phyloP scores from a whole-genome alignment of 495 filamentous ascomycete genomes.

The Ramalina peruviana region DNA sequence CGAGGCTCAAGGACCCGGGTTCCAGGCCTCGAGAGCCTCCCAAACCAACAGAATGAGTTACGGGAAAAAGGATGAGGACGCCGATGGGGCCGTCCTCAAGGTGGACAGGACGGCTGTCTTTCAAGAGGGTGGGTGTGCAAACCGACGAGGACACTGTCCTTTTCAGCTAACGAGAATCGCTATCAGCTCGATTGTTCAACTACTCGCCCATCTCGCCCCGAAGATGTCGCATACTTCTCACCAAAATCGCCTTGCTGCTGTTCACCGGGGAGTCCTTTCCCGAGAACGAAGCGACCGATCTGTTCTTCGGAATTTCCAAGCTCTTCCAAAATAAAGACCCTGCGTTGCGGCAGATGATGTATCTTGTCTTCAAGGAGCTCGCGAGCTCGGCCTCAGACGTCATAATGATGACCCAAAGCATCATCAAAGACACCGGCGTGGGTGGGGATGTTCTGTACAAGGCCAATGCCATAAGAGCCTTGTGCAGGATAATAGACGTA shows the following conservation, averaged over 20 bases:
- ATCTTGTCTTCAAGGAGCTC: slow-evolving; percentile 93
- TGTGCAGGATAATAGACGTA: slow-evolving; percentile 97
- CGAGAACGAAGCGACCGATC: slow-evolving; percentile 88
- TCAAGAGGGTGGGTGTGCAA: slow-evolving; percentile 70
- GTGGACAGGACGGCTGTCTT: slow-evolving; percentile 97
- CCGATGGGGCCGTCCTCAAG: slow-evolving; percentile 80
- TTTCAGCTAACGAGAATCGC: slow-evolving; percentile 10
- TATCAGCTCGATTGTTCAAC: slow-evolving; percentile 88
- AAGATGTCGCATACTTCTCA: slow-evolving; percentile 87
- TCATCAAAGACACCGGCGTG: slow-evolving; percentile 98
- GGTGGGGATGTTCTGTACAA: slow-evolving; percentile 91
- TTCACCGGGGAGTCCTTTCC: slow-evolving; percentile 97
- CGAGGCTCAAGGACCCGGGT: background rate
- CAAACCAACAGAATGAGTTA: slow-evolving; percentile 57
- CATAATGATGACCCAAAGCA: slow-evolving; percentile 98
- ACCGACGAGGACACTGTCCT: slow-evolving; percentile 5
- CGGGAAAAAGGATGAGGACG: slow-evolving; percentile 98
- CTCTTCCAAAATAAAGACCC: slow-evolving; percentile 99
- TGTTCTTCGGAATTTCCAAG: slow-evolving; percentile 99
- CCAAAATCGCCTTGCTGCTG: slow-evolving; percentile 91
- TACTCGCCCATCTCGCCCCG: slow-evolving; percentile 87
- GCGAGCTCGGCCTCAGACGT: slow-evolving; percentile 95
- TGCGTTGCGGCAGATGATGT: slow-evolving; percentile 96
- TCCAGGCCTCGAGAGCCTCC: background rate
- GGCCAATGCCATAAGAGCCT: slow-evolving; percentile 89